These are phyloP conservation scores for Dioscorea dumetorum DNA, from an alignment of 106 monocot genomes.

Conservation along the genomic window DNA sequence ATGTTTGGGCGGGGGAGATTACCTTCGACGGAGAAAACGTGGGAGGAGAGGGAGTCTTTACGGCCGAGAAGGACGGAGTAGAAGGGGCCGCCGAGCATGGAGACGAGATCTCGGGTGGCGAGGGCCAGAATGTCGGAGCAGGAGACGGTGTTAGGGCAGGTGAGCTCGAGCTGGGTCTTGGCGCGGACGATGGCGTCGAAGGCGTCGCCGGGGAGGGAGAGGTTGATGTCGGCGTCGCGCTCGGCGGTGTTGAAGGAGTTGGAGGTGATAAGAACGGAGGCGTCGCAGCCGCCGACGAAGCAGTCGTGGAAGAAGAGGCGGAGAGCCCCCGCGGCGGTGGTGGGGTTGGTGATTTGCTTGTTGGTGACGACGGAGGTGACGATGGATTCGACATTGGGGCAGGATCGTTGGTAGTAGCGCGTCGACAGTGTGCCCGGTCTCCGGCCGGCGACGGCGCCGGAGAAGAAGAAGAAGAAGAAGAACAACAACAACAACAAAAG, in stretches of 20 bases:
- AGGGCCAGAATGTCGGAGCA: conserved; percentile 66
- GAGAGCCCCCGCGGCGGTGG: conserved; percentile 47
- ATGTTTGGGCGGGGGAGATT: conserved; percentile 47
- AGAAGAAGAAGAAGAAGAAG: conserved; percentile 1
- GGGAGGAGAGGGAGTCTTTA: conserved; percentile 43
- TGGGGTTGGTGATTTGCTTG: conserved; percentile 40
- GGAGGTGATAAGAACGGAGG: conserved; percentile 53
- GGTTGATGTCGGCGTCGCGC: conserved; percentile 55
- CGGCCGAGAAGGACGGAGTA: conserved; percentile 55
- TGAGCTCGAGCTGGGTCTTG: conserved; percentile 53
- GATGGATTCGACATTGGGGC: conserved; percentile 32
- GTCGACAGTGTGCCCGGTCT: not conserved
- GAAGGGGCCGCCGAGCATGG: conserved; percentile 64
- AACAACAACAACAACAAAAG: not conserved
- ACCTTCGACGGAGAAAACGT: conserved; percentile 11
- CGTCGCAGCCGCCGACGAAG: conserved; percentile 69
- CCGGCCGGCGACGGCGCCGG: not conserved
- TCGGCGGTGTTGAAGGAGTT: conserved; percentile 26
- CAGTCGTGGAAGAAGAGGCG: conserved; percentile 88
- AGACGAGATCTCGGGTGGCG: conserved; percentile 51
- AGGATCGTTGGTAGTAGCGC: conserved; percentile 30
- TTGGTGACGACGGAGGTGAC: conserved; percentile 13
- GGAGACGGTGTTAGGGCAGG: conserved; percentile 61
- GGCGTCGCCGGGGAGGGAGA: conserved; percentile 61
- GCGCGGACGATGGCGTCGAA: conserved; percentile 61